Evolutionary conservation across 225 moss, liverwort and hornwort species (phyloP).

Genomic region (Sphagnum contortum): DNA sequence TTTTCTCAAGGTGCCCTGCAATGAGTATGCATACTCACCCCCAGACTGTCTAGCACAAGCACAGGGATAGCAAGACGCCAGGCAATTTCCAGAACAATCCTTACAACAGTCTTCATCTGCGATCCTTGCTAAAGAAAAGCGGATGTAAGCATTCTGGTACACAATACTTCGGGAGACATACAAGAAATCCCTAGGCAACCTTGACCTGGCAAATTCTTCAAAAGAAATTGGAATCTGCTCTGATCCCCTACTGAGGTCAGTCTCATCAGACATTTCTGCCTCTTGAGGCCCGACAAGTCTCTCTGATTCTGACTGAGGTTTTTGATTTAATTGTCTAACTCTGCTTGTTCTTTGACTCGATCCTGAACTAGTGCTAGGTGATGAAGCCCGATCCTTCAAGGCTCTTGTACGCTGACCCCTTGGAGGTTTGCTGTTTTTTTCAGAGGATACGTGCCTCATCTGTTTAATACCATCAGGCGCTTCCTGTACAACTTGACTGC

Average conservation of each 20-base stretch:
- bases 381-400: not conserved
- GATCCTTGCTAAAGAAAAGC: constrained; percentile 60
- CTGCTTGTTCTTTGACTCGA: constrained; percentile 20
- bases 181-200: constrained; percentile 29
- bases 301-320: not conserved
- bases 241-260: constrained; percentile 66
- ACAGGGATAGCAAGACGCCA: constrained; percentile 46
- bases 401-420: not conserved
- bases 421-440: not conserved
- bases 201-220: constrained; percentile 15
- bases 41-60: constrained; percentile 55
- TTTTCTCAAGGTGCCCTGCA: constrained; percentile 49
- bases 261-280: constrained; percentile 8
- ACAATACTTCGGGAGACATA: constrained; percentile 55
- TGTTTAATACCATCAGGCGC: not conserved
- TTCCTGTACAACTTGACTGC: not conserved
- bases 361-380: constrained; percentile 12
- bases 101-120: constrained; percentile 72
- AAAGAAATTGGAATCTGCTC: constrained; percentile 51
- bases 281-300: not conserved
- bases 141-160: constrained; percentile 54
- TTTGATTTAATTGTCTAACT: constrained; percentile 5
- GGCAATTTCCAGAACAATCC: constrained; percentile 54
- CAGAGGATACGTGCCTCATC: not conserved
- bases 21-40: constrained; percentile 64